Evolutionary conservation across 2,329 filamentous ascomycete genomes (phyloP).

Genomic region (Colletotrichum brevisporum): DNA sequence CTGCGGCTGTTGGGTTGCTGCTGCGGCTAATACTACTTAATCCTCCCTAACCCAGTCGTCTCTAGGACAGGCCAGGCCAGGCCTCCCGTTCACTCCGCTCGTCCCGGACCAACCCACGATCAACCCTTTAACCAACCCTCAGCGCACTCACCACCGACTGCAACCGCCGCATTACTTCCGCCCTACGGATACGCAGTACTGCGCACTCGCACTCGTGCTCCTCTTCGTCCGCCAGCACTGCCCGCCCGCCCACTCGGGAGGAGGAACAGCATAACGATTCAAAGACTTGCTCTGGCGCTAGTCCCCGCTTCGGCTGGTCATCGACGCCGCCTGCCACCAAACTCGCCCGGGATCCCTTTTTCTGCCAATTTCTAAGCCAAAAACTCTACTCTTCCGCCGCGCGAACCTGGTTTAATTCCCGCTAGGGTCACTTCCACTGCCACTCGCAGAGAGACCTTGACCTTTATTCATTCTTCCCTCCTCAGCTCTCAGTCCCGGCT

Average conservation of each 20-base stretch:
- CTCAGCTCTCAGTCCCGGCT: conserved; percentile 9
- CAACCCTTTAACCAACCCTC: conserved; percentile 10
- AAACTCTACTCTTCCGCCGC: conserved; percentile 25
- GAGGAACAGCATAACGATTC: conserved; percentile 22
- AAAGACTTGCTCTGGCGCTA: conserved; percentile 26
- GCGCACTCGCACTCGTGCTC: neutral
- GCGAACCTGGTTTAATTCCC: conserved; percentile 27
- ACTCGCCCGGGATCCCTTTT: conserved; percentile 17
- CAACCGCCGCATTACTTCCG: neutral
- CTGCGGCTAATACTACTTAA: no score
- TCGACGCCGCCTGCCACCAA: conserved; percentile 16
- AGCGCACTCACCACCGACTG: neutral
- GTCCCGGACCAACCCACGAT: conserved; percentile 35
- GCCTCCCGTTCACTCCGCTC: conserved; percentile 34
- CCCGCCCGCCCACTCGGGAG: conserved; percentile 14
- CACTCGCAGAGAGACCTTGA: conserved; percentile 1
- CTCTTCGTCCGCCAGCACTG: conserved; percentile 14
- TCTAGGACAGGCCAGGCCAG: conserved; percentile 4
- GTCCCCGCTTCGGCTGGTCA: conserved; percentile 33
- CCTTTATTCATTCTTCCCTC: conserved; percentile 29
- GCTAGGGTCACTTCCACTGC: conserved; percentile 16
- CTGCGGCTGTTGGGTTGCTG: no score
- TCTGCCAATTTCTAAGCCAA: conserved; percentile 35
- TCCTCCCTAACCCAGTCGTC: neutral
- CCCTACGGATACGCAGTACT: neutral